These are phyloP conservation scores for Croton setiger DNA, from an alignment of 441 rosid genomes.

Conservation along the genomic window DNA sequence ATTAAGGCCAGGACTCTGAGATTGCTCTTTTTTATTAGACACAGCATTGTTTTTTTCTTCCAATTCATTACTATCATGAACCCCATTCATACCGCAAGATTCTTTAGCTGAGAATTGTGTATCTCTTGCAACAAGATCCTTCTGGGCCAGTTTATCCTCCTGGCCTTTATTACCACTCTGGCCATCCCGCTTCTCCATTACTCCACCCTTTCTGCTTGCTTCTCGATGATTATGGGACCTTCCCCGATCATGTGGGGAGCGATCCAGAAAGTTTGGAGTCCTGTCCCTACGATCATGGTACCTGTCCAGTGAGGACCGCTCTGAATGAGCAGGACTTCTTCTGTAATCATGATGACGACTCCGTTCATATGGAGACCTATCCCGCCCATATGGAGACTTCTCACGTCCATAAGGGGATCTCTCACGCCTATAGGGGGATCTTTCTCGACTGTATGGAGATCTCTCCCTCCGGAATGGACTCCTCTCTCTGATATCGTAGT, in stretches of 20 bases:
- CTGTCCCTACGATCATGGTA: conserved; percentile 68
- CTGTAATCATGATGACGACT: conserved; percentile 66
- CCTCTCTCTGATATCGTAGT: conserved; percentile 62
- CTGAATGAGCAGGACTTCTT: conserved; percentile 75
- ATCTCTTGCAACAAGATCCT: conserved; percentile 50
- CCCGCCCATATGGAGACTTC: conserved; percentile 35
- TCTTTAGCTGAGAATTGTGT: conserved; percentile 42
- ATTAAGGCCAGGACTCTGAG: conserved; percentile 39
- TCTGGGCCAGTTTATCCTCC: conserved; percentile 55
- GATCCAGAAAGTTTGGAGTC: conserved; percentile 56
- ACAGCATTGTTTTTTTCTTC: conserved; percentile 53
- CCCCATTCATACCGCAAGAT: conserved; percentile 47
- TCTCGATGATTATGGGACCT: conserved; percentile 48
- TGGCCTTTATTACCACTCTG: conserved; percentile 44
- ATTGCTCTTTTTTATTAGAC: conserved; percentile 49
- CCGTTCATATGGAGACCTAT: conserved; percentile 63
- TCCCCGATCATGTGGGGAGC: conserved; percentile 59
- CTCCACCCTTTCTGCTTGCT: conserved; percentile 51
- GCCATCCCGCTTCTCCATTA: conserved; percentile 53
- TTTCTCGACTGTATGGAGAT: conserved; percentile 39
- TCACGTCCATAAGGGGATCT: conserved; percentile 39
- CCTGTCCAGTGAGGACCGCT: conserved; percentile 67
- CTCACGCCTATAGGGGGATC: conserved; percentile 44
- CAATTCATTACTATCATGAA: conserved; percentile 28
- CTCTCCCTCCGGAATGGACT: conserved; percentile 69